Evolutionary conservation across 2,329 filamentous ascomycete species (phyloP).

Genomic region (Apiospora arundinis): DNA sequence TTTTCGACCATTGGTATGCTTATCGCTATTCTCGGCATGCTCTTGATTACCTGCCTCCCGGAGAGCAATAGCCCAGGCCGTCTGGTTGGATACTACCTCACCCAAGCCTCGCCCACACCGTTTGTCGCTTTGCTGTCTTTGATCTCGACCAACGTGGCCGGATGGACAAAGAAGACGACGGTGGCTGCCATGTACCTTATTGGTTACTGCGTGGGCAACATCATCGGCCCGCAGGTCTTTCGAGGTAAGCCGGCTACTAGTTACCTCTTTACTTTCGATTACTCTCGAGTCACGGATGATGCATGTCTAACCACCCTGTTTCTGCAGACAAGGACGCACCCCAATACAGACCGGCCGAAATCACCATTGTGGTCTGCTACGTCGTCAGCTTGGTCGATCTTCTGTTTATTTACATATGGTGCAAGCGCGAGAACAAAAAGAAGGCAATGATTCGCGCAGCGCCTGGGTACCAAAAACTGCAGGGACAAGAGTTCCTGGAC

Average conservation of each 20-base stretch:
- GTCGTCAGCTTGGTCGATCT: constrained; percentile 59
- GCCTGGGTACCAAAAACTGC: constrained; percentile 64
- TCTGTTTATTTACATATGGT: constrained; percentile 69
- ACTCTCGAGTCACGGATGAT: too few relatives aligned
- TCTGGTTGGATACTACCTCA: constrained; percentile 70
- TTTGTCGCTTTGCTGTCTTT: constrained; percentile 70
- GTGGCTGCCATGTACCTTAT: constrained; percentile 60
- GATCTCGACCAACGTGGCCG: constrained; percentile 66
- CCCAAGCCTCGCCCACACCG: constrained; percentile 62
- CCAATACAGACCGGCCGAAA: constrained; percentile 67
- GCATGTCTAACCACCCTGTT: neutral
- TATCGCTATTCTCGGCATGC: constrained; percentile 63
- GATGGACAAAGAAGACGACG: constrained; percentile 65
- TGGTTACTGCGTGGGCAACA: constrained; percentile 60
- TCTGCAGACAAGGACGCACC: constrained; percentile 58
- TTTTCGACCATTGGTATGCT: constrained; percentile 58
- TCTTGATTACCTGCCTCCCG: constrained; percentile 69
- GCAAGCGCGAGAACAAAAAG: constrained; percentile 61
- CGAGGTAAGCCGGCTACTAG: neutral
- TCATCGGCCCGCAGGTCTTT: constrained; percentile 52
- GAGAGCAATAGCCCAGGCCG: constrained; percentile 62
- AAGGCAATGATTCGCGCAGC: constrained; percentile 59
- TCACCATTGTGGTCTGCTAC: constrained; percentile 67
- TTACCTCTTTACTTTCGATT: neutral
- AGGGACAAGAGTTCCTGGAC: constrained; percentile 73